Conservation (phyloP, 169 alveolate genomes). For the Plasmodium gonderi region DNA sequence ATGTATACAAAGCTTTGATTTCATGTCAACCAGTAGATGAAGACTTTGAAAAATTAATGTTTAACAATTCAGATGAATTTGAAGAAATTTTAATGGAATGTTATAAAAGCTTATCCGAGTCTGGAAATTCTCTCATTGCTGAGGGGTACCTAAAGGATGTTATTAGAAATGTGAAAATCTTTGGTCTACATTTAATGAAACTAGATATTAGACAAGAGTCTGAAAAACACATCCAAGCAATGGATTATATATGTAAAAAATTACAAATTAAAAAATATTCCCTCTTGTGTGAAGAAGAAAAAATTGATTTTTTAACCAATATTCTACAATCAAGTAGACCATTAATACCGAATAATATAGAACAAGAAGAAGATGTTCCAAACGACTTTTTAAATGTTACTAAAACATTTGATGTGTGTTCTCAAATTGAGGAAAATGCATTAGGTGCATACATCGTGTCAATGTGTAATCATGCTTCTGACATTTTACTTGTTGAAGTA, state of each 20-base stretch:
- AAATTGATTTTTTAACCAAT: constrained; percentile 74
- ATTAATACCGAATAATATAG: constrained; percentile 79
- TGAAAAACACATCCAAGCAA: constrained; percentile 82
- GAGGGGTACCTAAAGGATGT: constrained; percentile 80
- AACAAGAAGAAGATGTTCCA: constrained; percentile 75
- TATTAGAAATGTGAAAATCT: constrained; percentile 81
- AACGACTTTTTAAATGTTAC: constrained; percentile 79
- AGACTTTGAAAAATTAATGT: constrained; percentile 58
- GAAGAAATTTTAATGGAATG: constrained; percentile 80
- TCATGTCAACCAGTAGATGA: constrained; percentile 20
- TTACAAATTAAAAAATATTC: constrained; percentile 80
- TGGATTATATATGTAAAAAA: constrained; percentile 78
- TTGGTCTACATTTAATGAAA: constrained; percentile 84
- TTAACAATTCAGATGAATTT: constrained; percentile 75
- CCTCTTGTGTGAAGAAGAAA: constrained; percentile 78
- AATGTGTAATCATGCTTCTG: constrained; percentile 88
- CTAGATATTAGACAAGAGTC: constrained; percentile 89
- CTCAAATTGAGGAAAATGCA: constrained; percentile 85
- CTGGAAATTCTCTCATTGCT: constrained; percentile 78
- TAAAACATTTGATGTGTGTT: constrained; percentile 82
- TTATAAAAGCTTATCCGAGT: constrained; percentile 79
- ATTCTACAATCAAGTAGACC: constrained; percentile 81
- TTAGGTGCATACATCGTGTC: constrained; percentile 87
- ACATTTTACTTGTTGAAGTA: constrained; percentile 83
- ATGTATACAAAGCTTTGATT: constrained; percentile 42